A percentile compares a stretch with the other conserved stretches of the same genome.
Evolutionary conservation across 768 basidiomycete species (phyloP).

Genomic region (Mycena kentingensis): DNA sequence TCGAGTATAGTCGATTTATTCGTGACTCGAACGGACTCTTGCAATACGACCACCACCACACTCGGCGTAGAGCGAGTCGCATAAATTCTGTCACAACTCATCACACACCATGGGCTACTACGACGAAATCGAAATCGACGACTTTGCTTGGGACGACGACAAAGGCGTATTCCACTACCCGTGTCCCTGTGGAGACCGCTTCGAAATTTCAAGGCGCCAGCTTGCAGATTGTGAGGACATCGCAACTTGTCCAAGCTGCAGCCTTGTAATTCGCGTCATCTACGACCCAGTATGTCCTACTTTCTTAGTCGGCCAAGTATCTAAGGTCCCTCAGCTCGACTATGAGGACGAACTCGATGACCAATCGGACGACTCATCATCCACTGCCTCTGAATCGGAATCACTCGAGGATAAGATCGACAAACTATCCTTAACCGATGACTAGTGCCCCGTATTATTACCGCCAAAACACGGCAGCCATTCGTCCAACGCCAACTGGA

Average conservation of each 20-base stretch:
- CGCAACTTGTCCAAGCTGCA: constrained; percentile 95
- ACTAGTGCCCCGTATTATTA: too few relatives aligned
- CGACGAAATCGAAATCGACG: constrained; percentile 97
- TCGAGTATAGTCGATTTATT: constrained; percentile 24
- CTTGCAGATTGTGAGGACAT: constrained; percentile 90
- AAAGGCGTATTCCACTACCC: constrained; percentile 92
- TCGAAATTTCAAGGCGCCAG: constrained; percentile 88
- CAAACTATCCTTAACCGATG: constrained; percentile 48
- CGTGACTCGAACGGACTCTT: constrained; percentile 8
- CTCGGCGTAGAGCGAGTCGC: neutral
- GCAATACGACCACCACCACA: neutral
- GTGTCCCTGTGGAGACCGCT: constrained; percentile 96
- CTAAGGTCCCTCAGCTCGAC: constrained; percentile 58
- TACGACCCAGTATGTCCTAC: constrained; percentile 81
- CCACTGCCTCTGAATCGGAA: constrained; percentile 43
- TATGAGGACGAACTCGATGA: constrained; percentile 71
- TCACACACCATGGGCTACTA: constrained; percentile 59
- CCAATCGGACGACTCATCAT: constrained; percentile 41
- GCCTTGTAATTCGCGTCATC: constrained; percentile 86
- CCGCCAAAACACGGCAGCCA: constrained; percentile 50
- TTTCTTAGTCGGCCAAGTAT: constrained; percentile 7
- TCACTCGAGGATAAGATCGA: constrained; percentile 70
- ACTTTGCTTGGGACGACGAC: constrained; percentile 87
- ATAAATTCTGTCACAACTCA: neutral
- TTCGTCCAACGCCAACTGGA: constrained; percentile 47